phyloP scores from a whole-genome alignment of 2,329 filamentous ascomycete species.

The Microsporum canis region DNA sequence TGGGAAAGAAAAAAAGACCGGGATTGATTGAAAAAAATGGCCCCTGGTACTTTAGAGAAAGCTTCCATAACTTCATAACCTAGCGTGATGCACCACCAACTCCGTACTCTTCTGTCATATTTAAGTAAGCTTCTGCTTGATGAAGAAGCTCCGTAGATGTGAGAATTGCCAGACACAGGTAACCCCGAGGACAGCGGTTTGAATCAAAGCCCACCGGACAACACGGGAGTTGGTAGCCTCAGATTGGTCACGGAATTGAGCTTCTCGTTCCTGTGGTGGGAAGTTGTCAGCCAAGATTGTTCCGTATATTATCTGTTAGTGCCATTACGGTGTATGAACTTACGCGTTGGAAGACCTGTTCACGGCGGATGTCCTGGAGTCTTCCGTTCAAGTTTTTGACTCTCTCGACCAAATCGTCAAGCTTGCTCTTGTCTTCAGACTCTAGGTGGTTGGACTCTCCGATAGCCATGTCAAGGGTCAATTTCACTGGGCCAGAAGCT shows the following conservation, averaged over 20 bases:
- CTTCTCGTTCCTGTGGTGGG: constrained; percentile 71
- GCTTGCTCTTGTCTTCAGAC: constrained; percentile 84
- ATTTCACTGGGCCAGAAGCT: constrained; percentile 63
- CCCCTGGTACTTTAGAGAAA: not conserved
- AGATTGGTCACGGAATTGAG: constrained; percentile 95
- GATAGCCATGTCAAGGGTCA: constrained; percentile 83
- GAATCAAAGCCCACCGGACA: constrained; percentile 85
- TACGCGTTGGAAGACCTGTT: constrained; percentile 94
- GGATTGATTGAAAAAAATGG: not conserved
- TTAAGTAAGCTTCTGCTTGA: constrained; percentile 97
- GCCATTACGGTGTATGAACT: constrained; percentile 16
- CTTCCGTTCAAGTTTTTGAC: constrained; percentile 81
- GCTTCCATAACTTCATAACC: constrained; percentile 2
- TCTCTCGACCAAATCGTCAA: constrained; percentile 76
- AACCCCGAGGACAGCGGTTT: constrained; percentile 68
- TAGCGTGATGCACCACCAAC: not conserved
- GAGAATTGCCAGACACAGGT: constrained; percentile 97
- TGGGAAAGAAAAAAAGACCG: not conserved
- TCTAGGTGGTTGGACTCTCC: constrained; percentile 91
- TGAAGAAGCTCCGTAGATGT: constrained; percentile 93
- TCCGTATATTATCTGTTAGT: not conserved
- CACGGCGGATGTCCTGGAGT: constrained; percentile 75
- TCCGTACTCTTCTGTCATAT: not conserved
- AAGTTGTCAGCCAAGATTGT: not conserved
- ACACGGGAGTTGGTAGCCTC: constrained; percentile 86